Base-by-base conservation (phyloP, 352 stramenopile species). In the Salisapilia sapeloensis region DNA sequence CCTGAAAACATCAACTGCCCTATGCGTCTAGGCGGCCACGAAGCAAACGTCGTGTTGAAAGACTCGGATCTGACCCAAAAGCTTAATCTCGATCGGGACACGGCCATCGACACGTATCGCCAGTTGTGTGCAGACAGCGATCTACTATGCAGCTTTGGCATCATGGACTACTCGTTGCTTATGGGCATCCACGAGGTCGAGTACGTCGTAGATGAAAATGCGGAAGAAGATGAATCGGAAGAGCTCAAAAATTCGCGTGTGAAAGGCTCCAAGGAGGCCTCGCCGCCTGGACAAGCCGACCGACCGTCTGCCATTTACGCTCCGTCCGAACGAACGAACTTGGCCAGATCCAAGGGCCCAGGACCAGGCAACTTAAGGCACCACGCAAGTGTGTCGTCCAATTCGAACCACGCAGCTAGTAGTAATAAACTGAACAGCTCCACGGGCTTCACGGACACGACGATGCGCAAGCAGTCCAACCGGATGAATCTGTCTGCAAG, bases 91-190 rank as follows among this genome's bases (percentile, higher is more conserved):
- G 67, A 85, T 35, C 59, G 55, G 13, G 55, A 77, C 23, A 50
- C 76, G 14, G 62, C 71, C 3, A 30, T 83, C 24, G 60, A 85
- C 15, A 29, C 89, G 23, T 86, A 85, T 40, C 54, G 65, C 15
- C 69, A 87, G 22, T 52, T 93, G 2, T 77, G 62, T 20, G 70
- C 59, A n/a, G 79, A 93, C 42, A 71, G 52, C 16, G 56, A 87
- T 19, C n/a, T 91, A 17, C 48, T 93, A 4, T 85, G 74, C 33
- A 76, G 63, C 21, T 86, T 90, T 48, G 76, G 79, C 13, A 93
- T 94, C 40, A 94, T 94, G 81, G 81, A 94, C 44, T 94, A 94
- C 44, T 91, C 71, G 17, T 43, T 94, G 20, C 63, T 94, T 13
- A 83, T 94, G 63, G 79, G 77, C 2, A 66, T 94, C 29, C 80